phyloP scores from a whole-genome alignment of 2,329 filamentous ascomycete genomes.

The Apiospora aurea region DNA sequence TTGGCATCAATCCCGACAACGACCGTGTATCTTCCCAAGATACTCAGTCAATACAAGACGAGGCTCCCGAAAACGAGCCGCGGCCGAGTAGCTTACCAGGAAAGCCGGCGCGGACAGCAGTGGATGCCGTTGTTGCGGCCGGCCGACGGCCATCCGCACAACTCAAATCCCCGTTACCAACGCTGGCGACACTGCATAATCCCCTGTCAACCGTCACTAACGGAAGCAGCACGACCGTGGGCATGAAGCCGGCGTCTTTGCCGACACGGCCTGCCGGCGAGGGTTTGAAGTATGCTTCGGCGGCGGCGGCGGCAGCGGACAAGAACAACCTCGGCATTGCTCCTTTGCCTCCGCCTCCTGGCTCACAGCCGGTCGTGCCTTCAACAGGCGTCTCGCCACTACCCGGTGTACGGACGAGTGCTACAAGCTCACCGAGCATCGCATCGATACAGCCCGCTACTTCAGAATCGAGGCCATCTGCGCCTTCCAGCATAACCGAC shows the following conservation, averaged over 20 bases:
- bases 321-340: slow-evolving; percentile 90
- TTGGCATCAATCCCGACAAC: slow-evolving; percentile 79
- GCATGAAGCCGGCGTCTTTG: slow-evolving; percentile 92
- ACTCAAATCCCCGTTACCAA: slow-evolving; percentile 92
- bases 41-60: slow-evolving; percentile 89
- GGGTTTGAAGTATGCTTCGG: slow-evolving; percentile 94
- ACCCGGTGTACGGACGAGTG: slow-evolving; percentile 60
- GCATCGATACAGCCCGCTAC: slow-evolving; percentile 55
- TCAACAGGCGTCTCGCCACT: slow-evolving; percentile 53
- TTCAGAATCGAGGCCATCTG: slow-evolving; percentile 37
- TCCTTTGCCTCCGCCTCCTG: slow-evolving; percentile 89
- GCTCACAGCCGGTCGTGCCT: slow-evolving; percentile 49
- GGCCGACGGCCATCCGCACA: slow-evolving; percentile 83
- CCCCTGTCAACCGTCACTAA: slow-evolving; percentile 69
- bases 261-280: slow-evolving; percentile 87
- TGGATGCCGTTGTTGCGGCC: slow-evolving; percentile 63
- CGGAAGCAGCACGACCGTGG: slow-evolving; percentile 55
- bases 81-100: slow-evolving; percentile 49
- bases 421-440: slow-evolving; percentile 61
- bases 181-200: slow-evolving; percentile 86
- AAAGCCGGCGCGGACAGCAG: slow-evolving; percentile 62
- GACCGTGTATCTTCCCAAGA: slow-evolving; percentile 96
- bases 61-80: slow-evolving; percentile 68
- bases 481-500: slow-evolving; percentile 42
- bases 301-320: slow-evolving; percentile 89